phyloP scores from a whole-genome alignment of 768 basidiomycete species.

The Naganishia vaughanmartiniae region DNA sequence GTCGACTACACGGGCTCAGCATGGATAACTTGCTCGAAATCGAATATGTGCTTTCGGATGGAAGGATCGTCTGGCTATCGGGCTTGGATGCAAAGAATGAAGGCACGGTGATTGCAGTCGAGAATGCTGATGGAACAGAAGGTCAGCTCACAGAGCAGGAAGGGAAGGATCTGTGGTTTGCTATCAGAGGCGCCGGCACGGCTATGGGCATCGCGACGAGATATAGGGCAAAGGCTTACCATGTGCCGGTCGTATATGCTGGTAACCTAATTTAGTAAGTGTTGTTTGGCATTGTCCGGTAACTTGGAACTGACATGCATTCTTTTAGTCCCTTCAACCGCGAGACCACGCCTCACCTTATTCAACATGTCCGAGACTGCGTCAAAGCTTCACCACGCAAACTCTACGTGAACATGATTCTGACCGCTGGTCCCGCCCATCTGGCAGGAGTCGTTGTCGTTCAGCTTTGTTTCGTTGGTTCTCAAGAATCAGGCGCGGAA shows the following conservation, averaged over 20 bases:
- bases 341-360: slow-evolving; percentile 79
- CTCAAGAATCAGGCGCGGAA: slow-evolving; percentile 68
- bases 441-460: slow-evolving; percentile 78
- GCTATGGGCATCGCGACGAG: slow-evolving; percentile 79
- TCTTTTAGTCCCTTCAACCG: slow-evolving; percentile 74
- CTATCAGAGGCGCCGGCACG: slow-evolving; percentile 62
- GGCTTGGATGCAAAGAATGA: slow-evolving; percentile 69
- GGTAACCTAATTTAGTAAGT: slow-evolving; percentile 88
- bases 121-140: slow-evolving; percentile 28
- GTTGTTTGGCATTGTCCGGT: slow-evolving; percentile 7
- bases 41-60: slow-evolving; percentile 87
- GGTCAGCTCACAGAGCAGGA: slow-evolving; percentile 42
- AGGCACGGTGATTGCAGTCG: slow-evolving; percentile 42
- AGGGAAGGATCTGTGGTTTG: slow-evolving; percentile 49
- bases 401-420: slow-evolving; percentile 82
- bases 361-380: slow-evolving; percentile 89
- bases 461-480: slow-evolving; percentile 85
- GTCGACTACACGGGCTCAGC: slow-evolving; percentile 77
- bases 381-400: slow-evolving; percentile 82
- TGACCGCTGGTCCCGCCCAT: slow-evolving; percentile 82
- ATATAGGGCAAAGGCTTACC: slow-evolving; percentile 85
- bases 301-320: neutral
- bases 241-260: slow-evolving; percentile 84
- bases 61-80: slow-evolving; percentile 64
- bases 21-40: slow-evolving; percentile 87